Evolutionary conservation across 2,329 filamentous ascomycete species (phyloP).

Genomic region (Penicillium sp.): DNA sequence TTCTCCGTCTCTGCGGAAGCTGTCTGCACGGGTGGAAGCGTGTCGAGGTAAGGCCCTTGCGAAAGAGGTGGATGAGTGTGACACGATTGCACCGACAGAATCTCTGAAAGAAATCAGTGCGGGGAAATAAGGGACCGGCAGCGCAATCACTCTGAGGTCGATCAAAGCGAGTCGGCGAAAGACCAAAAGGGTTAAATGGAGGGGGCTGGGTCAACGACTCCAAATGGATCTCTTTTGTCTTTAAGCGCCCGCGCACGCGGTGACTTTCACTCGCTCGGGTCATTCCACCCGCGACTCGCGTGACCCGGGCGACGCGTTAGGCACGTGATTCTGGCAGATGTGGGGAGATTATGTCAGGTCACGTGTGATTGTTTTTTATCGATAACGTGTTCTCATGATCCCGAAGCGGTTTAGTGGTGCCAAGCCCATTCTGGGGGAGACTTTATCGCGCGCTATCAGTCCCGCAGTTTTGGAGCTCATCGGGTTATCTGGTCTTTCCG

Average conservation of each 20-base stretch:
- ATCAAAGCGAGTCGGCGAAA: neutral
- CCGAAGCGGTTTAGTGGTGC: too few species aligned
- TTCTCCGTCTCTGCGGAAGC: neutral
- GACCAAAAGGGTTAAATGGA: neutral
- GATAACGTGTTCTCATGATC: too few species aligned
- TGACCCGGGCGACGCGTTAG: slow-evolving; percentile 2
- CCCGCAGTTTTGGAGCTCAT: neutral
- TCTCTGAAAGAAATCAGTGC: neutral
- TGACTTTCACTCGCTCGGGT: too few species aligned
- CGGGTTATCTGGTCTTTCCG: slow-evolving; percentile 6
- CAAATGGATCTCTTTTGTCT: slow-evolving; percentile 12
- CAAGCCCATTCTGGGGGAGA: too few species aligned
- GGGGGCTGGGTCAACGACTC: slow-evolving; percentile 9
- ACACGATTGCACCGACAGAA: too few species aligned
- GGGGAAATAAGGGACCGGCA: neutral
- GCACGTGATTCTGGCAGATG: too few species aligned
- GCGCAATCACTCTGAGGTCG: neutral
- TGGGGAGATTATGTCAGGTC: neutral
- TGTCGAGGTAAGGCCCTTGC: slow-evolving; percentile 7
- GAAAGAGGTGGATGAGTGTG: neutral
- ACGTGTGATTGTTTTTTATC: slow-evolving; percentile 4
- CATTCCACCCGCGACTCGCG: slow-evolving; percentile 8
- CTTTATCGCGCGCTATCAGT: neutral
- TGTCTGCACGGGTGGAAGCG: slow-evolving; percentile 3
- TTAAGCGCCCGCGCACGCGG: slow-evolving; percentile 1